Percentiles rank a stretch among this genome's conserved stretches.
phyloP scores from a whole-genome alignment of 2,329 filamentous ascomycete species.

The Phialophora verrucosa region DNA sequence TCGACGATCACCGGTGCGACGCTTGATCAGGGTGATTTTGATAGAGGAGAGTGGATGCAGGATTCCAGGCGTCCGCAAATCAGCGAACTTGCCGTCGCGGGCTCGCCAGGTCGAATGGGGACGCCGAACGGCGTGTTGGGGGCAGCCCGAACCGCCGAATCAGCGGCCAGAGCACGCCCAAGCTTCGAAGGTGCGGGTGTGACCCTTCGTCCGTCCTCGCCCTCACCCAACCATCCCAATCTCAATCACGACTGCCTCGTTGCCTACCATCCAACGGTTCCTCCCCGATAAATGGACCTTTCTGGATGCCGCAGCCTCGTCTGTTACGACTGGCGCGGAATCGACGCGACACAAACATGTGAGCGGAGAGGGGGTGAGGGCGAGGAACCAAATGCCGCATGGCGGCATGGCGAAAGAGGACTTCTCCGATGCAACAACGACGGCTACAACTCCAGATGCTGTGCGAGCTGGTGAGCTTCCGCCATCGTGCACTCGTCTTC shows the following conservation, averaged over 20 bases:
- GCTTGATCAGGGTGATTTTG: constrained; percentile 21
- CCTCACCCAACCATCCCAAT: constrained; percentile 25
- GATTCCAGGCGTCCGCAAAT: constrained; percentile 17
- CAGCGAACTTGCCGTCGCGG: constrained; percentile 30
- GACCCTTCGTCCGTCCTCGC: constrained; percentile 23
- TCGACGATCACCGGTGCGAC: constrained; percentile 1
- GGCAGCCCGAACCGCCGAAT: constrained; percentile 32
- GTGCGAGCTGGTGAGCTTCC: constrained; percentile 9
- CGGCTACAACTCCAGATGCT: neutral
- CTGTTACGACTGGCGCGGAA: constrained; percentile 19
- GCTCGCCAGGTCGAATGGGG: constrained; percentile 30
- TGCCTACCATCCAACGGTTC: constrained; percentile 27
- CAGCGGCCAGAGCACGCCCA: constrained; percentile 28
- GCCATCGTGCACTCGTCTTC: constrained; percentile 6
- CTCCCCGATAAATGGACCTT: constrained; percentile 25
- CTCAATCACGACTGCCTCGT: constrained; percentile 36
- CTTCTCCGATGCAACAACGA: constrained; percentile 11
- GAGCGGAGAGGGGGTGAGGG: constrained; percentile 1
- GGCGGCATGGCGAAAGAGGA: constrained; percentile 4
- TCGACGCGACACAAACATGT: constrained; percentile 10
- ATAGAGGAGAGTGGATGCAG: constrained; percentile 36
- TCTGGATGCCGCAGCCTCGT: constrained; percentile 33
- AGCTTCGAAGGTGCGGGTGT: constrained; percentile 32
- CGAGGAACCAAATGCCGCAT: neutral
- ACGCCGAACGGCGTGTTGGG: constrained; percentile 28